Conservation (phyloP, 2,329 filamentous ascomycete species). For the Aspergillus arachidicola region DNA sequence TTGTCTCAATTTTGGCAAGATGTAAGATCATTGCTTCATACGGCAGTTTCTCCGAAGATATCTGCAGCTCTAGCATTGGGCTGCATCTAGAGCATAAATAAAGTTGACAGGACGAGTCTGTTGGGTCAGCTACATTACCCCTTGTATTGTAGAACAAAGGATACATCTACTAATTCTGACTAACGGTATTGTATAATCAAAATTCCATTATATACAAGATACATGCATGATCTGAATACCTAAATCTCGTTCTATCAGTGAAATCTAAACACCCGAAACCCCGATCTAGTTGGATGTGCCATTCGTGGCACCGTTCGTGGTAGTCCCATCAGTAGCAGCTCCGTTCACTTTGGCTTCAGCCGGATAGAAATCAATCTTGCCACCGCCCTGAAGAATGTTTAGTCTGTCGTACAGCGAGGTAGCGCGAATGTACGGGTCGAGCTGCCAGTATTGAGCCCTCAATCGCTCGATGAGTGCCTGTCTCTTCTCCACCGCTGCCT, state of each 20-base stretch:
- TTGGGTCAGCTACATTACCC: neutral
- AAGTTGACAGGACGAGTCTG: neutral
- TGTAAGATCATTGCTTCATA: neutral
- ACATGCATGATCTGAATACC: constrained; percentile 2
- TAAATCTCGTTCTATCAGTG: constrained; percentile 2
- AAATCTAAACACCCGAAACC: neutral
- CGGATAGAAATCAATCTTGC: constrained; percentile 72
- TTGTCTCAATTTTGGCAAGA: neutral
- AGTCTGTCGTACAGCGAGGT: constrained; percentile 81
- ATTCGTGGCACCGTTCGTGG: neutral
- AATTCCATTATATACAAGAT: constrained; percentile 8
- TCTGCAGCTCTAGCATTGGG: neutral
- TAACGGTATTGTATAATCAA: neutral
- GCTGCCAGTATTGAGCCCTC: constrained; percentile 77
- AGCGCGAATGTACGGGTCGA: constrained; percentile 86
- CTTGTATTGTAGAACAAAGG: neutral
- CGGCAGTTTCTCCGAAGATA: neutral
- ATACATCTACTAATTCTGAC: neutral
- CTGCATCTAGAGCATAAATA: neutral
- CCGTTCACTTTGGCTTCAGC: constrained; percentile 18
- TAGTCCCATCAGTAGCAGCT: neutral
- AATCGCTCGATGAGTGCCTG: constrained; percentile 65
- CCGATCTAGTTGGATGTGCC: neutral
- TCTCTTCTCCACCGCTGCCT: constrained; percentile 59
- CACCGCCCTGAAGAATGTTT: constrained; percentile 69